Evolutionary conservation across 257 asterid species (phyloP).

Genomic region (Solanum neorickii): DNA sequence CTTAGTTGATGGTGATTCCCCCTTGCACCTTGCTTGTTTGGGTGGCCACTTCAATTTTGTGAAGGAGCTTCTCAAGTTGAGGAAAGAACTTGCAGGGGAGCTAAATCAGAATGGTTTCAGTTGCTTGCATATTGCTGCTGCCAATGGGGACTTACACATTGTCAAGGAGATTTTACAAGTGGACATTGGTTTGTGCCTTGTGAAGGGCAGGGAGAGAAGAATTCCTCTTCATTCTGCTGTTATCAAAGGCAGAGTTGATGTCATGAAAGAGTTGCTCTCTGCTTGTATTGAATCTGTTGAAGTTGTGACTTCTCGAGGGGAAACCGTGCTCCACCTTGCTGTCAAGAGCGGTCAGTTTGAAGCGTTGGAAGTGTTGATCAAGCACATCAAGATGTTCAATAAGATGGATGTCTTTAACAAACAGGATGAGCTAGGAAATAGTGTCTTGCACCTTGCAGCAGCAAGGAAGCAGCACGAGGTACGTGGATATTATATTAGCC

Average conservation of each 20-base stretch:
- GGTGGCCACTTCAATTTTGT: neutral
- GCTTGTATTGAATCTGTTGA: slow-evolving; percentile 4
- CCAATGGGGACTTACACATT: slow-evolving; percentile 19
- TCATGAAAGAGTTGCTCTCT: slow-evolving; percentile 10
- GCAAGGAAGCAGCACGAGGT: slow-evolving; percentile 40
- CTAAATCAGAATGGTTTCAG: slow-evolving; percentile 13
- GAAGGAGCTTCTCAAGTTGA: neutral
- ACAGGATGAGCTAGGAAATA: slow-evolving; percentile 5
- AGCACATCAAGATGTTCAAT: slow-evolving; percentile 7
- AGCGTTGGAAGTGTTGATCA: slow-evolving; percentile 1
- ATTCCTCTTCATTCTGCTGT: slow-evolving; percentile 33
- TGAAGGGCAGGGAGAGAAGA: slow-evolving; percentile 22
- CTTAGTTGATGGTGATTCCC: neutral
- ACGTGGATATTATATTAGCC: neutral
- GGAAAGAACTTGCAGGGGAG: neutral
- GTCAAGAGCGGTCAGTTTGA: slow-evolving; percentile 7
- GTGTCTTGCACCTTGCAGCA: slow-evolving; percentile 20
- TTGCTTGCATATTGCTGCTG: slow-evolving; percentile 24
- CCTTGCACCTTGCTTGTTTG: neutral
- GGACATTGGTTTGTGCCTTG: slow-evolving; percentile 15
- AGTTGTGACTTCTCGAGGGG: slow-evolving; percentile 20
- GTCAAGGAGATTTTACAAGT: slow-evolving; percentile 20
- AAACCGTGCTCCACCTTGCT: slow-evolving; percentile 25
- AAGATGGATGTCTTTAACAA: slow-evolving; percentile 8
- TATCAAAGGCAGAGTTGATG: slow-evolving; percentile 12